These are phyloP conservation scores for Ophiorrhiza pumila DNA, from an alignment of 257 asterid species.

Conservation along the genomic window DNA sequence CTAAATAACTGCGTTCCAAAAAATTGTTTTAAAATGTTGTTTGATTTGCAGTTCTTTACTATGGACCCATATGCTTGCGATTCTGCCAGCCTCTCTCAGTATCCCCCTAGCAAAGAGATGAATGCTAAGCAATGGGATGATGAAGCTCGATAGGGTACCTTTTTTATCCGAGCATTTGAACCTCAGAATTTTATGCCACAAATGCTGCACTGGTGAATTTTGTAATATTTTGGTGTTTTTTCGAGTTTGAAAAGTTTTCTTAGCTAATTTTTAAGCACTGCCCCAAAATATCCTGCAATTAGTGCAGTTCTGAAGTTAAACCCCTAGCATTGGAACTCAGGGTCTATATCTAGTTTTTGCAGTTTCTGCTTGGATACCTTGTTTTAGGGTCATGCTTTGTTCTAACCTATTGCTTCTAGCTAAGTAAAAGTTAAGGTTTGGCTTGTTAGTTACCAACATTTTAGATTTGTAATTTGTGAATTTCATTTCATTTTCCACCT, in stretches of 20 bases:
- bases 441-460: background rate
- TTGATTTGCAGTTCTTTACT: slow-evolving; percentile 59
- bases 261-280: background rate
- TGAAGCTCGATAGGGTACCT: slow-evolving; percentile 56
- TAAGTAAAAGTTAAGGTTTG: no score
- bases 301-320: background rate
- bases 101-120: slow-evolving; percentile 95
- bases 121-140: slow-evolving; percentile 89
- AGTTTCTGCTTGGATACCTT: background rate
- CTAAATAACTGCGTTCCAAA: background rate
- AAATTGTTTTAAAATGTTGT: slow-evolving; percentile 3
- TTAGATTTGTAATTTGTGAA: background rate
- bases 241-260: background rate
- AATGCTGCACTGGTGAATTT: no score
- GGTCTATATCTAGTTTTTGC: background rate
- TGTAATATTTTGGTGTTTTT: background rate
- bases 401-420: background rate
- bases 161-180: slow-evolving; percentile 8
- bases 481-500: background rate
- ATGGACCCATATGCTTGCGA: slow-evolving; percentile 86
- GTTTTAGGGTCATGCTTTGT: background rate
- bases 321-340: background rate
- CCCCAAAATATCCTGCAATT: background rate
- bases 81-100: slow-evolving; percentile 80
- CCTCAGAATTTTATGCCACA: background rate